Percentiles rank a stretch among this genome's conserved stretches.
phyloP scores from a whole-genome alignment of 768 basidiomycete genomes.

The Tylopilus subfusipes region DNA sequence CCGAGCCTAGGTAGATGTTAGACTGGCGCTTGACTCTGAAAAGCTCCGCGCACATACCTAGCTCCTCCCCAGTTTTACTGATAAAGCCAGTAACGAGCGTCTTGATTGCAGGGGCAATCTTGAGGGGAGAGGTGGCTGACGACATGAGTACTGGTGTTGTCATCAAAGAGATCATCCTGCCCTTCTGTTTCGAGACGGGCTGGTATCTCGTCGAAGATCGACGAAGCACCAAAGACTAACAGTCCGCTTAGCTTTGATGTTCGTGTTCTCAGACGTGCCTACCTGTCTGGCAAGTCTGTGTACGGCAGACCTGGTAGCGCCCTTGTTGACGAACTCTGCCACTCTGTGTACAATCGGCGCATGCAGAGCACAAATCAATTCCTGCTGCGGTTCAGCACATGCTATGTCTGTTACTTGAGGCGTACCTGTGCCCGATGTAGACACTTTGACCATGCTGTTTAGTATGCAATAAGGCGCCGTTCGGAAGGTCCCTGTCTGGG shows the following conservation, averaged over 20 bases:
- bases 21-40: background rate
- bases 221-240: slow-evolving; percentile 43
- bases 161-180: slow-evolving; percentile 23
- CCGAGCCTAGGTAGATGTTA: slow-evolving; percentile 24
- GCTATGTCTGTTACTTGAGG: background rate
- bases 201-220: slow-evolving; percentile 46
- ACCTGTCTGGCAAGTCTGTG: slow-evolving; percentile 60
- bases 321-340: slow-evolving; percentile 38
- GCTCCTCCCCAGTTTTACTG: slow-evolving; percentile 32
- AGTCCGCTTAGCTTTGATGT: slow-evolving; percentile 1
- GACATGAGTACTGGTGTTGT: slow-evolving; percentile 19
- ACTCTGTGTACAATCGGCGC: slow-evolving; percentile 46
- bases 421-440: slow-evolving; percentile 53
- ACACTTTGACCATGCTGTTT: slow-evolving; percentile 56
- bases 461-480: slow-evolving; percentile 53
- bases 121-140: slow-evolving; percentile 53
- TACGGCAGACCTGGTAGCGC: slow-evolving; percentile 55
- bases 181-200: slow-evolving; percentile 32
- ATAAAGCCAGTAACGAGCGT: slow-evolving; percentile 52
- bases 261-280: slow-evolving; percentile 12
- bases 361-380: slow-evolving; percentile 46
- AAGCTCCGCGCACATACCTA: slow-evolving; percentile 27
- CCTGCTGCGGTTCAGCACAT: slow-evolving; percentile 29
- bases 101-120: slow-evolving; percentile 58
- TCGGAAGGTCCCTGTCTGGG: slow-evolving; percentile 28